These are phyloP conservation scores for Citrullus colocynthis DNA, from an alignment of 306 rosid species.

Conservation along the genomic window DNA sequence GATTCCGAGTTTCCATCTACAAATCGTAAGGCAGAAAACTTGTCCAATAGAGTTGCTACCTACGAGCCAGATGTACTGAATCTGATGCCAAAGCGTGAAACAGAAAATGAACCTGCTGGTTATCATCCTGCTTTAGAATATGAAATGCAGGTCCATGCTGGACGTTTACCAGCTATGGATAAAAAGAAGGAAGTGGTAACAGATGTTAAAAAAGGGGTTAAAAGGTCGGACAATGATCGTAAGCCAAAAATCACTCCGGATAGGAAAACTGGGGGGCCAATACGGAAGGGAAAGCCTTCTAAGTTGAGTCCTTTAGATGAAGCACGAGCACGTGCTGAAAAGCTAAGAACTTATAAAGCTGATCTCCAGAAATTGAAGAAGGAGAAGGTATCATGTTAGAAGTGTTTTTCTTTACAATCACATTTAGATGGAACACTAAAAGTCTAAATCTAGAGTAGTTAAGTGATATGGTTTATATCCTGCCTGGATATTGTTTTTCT, in stretches of 20 bases:
- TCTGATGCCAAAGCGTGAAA: conserved; percentile 68
- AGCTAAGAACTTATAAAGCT: conserved; percentile 72
- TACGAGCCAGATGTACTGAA: conserved; percentile 76
- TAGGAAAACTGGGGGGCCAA: conserved; percentile 60
- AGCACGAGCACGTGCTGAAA: conserved; percentile 92
- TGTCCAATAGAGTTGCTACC: conserved; percentile 19
- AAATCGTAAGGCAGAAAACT: conserved; percentile 33
- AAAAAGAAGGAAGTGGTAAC: conserved; percentile 38
- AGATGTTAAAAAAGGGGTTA: conserved; percentile 39
- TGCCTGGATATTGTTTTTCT: background rate
- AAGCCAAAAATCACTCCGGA: conserved; percentile 46
- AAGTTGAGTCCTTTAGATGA: conserved; percentile 90
- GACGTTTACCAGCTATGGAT: conserved; percentile 18
- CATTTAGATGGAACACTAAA: background rate
- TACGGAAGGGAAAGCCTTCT: conserved; percentile 74
- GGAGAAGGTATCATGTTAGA: conserved; percentile 56
- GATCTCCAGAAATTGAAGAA: conserved; percentile 96
- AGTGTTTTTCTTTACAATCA: conserved; percentile 6
- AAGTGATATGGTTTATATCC: background rate
- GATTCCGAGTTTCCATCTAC: conserved; percentile 57
- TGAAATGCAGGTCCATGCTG: conserved; percentile 54
- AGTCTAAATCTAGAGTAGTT: background rate
- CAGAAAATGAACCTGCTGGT: conserved; percentile 47
- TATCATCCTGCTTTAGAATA: conserved; percentile 84
- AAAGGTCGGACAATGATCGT: conserved; percentile 44